These are phyloP conservation scores for Fusarium fracticaudum DNA, from an alignment of 2,329 filamentous ascomycete species.

Conservation along the genomic window DNA sequence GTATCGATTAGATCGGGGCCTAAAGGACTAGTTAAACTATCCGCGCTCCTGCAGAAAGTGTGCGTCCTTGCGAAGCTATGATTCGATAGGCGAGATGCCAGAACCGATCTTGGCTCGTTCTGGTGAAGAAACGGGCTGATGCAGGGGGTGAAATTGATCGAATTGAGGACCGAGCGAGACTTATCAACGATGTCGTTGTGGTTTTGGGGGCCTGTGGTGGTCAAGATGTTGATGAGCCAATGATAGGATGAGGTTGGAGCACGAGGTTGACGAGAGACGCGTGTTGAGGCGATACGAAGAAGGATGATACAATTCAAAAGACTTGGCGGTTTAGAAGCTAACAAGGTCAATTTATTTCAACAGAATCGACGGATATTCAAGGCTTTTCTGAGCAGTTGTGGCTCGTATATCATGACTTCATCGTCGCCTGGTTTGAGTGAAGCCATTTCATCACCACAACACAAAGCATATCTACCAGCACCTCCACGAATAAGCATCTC, in stretches of 20 bases:
- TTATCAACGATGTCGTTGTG: background rate
- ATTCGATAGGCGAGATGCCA: conserved; percentile 28
- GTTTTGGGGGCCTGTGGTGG: conserved; percentile 1
- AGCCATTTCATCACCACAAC: background rate
- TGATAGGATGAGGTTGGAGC: conserved; percentile 23
- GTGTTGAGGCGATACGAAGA: background rate
- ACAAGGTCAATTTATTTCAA: background rate
- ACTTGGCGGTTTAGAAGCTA: background rate
- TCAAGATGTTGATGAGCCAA: conserved; percentile 21
- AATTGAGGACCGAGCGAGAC: conserved; percentile 1
- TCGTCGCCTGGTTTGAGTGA: background rate
- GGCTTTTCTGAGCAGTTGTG: background rate
- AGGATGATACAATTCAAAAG: background rate
- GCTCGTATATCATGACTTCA: background rate
- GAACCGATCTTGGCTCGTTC: conserved; percentile 9
- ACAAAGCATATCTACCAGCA: background rate
- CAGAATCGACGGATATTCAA: background rate
- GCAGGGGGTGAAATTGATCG: background rate
- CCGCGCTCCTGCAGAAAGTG: conserved; percentile 16
- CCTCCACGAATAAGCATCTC: background rate
- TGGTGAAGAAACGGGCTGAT: background rate
- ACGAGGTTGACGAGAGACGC: conserved; percentile 32
- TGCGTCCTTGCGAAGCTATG: conserved; percentile 28
- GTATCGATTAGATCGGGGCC: too few relatives aligned
- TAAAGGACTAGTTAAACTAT: conserved; percentile 25